phyloP scores from a whole-genome alignment of 768 basidiomycete genomes.

The Amanita jacksonii region DNA sequence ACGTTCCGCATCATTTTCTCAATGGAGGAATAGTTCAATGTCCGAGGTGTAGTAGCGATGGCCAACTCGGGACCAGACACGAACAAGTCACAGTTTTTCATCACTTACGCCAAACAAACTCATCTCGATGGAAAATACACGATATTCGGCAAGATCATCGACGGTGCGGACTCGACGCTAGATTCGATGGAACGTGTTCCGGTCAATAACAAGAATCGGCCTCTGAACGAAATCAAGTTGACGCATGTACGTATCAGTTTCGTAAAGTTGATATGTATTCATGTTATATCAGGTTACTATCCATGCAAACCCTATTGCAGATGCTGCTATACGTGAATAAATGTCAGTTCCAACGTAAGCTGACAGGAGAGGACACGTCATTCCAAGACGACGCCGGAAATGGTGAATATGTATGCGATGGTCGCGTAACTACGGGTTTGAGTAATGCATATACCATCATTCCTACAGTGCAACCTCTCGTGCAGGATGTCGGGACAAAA shows the following conservation, averaged over 20 bases:
- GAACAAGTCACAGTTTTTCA: constrained; percentile 88
- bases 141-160: constrained; percentile 97
- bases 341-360: too few relatives aligned
- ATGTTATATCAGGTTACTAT: constrained; percentile 51
- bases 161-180: constrained; percentile 88
- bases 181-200: constrained; percentile 92
- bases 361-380: too few relatives aligned
- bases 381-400: too few relatives aligned
- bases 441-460: too few relatives aligned
- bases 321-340: constrained; percentile 41
- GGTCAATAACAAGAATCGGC: constrained; percentile 85
- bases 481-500: too few relatives aligned
- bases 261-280: constrained; percentile 5
- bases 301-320: constrained; percentile 93
- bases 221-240: constrained; percentile 77
- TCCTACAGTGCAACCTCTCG: too few relatives aligned
- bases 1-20: constrained; percentile 10
- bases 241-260: constrained; percentile 46
- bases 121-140: constrained; percentile 94
- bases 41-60: constrained; percentile 93
- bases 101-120: constrained; percentile 86
- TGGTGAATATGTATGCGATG: too few relatives aligned
- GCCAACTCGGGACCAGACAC: constrained; percentile 92
- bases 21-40: constrained; percentile 64
- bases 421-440: too few relatives aligned